Evolutionary conservation across 768 basidiomycete genomes (phyloP).

Genomic region (Suillus decipiens): DNA sequence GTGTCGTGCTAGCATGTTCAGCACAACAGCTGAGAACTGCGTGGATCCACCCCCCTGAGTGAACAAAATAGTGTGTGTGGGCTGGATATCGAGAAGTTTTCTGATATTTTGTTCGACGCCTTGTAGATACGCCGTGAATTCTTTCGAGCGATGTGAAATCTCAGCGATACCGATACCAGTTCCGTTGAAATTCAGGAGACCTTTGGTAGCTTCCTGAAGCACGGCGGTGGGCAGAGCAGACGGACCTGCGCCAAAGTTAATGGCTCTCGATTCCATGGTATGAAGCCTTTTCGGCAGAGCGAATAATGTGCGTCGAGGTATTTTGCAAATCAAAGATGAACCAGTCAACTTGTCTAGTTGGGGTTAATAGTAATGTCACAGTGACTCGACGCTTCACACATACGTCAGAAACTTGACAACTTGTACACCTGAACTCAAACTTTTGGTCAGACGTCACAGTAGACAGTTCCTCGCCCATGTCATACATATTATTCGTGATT

Average conservation of each 20-base stretch:
- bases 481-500: background rate
- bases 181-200: constrained; percentile 85
- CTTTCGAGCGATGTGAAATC: constrained; percentile 92
- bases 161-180: constrained; percentile 97
- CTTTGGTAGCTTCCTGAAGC: constrained; percentile 77
- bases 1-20: constrained; percentile 89
- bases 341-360: background rate
- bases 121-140: constrained; percentile 74
- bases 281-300: background rate
- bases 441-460: background rate
- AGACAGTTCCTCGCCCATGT: background rate
- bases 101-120: constrained; percentile 68
- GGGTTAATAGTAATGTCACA: background rate
- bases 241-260: constrained; percentile 95
- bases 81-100: constrained; percentile 76
- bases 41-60: constrained; percentile 92
- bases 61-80: constrained; percentile 85
- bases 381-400: background rate
- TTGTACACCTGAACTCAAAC: background rate
- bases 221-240: constrained; percentile 89
- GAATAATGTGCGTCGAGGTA: background rate
- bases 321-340: background rate
- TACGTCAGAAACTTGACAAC: background rate
- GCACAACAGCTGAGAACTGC: constrained; percentile 90
- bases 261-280: constrained; percentile 46